A percentile compares a stretch with the other conserved stretches of the same genome.
phyloP scores from a whole-genome alignment of 164 flowering plant genomes.

The Cinnamomum chago region DNA sequence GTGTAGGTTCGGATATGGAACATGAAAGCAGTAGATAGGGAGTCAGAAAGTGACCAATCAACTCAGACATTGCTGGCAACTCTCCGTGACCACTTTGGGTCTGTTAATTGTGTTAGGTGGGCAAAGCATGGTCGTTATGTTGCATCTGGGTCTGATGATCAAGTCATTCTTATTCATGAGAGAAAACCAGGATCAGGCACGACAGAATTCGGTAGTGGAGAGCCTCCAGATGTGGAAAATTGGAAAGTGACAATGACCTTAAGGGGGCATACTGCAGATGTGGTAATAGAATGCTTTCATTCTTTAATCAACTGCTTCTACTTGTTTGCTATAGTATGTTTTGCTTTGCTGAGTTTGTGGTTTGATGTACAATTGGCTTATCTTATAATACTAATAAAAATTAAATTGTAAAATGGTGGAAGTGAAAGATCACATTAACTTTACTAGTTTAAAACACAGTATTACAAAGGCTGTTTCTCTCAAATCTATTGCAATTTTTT shows the following conservation, averaged over 20 bases:
- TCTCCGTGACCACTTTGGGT: constrained; percentile 96
- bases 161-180: constrained; percentile 87
- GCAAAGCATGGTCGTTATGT: constrained; percentile 87
- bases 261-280: constrained; percentile 99
- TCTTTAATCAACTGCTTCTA: background rate
- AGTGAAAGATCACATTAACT: background rate
- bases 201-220: constrained; percentile 98
- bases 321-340: background rate
- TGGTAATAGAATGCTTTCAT: constrained; percentile 56
- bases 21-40: constrained; percentile 65
- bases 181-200: constrained; percentile 99
- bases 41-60: constrained; percentile 49
- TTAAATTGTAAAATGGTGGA: background rate
- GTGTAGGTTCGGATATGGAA: constrained; percentile 98
- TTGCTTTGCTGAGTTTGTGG: background rate
- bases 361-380: background rate
- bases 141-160: constrained; percentile 99
- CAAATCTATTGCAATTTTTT: background rate
- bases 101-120: constrained; percentile 99
- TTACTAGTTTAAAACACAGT: background rate
- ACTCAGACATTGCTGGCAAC: constrained; percentile 81
- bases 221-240: constrained; percentile 97
- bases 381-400: background rate
- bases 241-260: constrained; percentile 95
- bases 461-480: background rate